These are phyloP conservation scores for Diddensiella transvaalensis DNA, from an alignment of 805 yeast species.

Conservation along the genomic window DNA sequence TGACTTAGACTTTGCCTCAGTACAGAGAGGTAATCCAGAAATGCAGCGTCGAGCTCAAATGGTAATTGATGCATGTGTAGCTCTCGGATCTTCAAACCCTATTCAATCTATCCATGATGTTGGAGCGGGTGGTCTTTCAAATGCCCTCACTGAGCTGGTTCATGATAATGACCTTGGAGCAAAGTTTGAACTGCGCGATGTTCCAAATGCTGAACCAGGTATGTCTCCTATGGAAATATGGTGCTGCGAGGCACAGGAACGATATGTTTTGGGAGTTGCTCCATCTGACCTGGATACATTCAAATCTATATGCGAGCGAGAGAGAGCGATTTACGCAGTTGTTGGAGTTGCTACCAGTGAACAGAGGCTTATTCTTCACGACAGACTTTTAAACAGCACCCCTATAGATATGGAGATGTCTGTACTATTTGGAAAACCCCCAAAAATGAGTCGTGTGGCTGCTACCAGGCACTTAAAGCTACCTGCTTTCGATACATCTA, in stretches of 20 bases:
- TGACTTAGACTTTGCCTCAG: slow-evolving; percentile 95
- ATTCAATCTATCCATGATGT: slow-evolving; percentile 97
- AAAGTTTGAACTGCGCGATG: slow-evolving; percentile 81
- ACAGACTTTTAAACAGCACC: slow-evolving; percentile 67
- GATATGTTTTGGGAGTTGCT: slow-evolving; percentile 91
- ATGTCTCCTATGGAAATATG: slow-evolving; percentile 99
- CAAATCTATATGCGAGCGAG: slow-evolving; percentile 81
- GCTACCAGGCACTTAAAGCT: slow-evolving; percentile 53
- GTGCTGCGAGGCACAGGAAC: slow-evolving; percentile 99
- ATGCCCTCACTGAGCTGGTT: slow-evolving; percentile 95
- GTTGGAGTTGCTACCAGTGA: slow-evolving; percentile 93
- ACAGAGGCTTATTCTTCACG: slow-evolving; percentile 76
- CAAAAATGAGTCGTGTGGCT: slow-evolving; percentile 83
- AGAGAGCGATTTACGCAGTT: slow-evolving; percentile 93
- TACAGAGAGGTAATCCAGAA: slow-evolving; percentile 98
- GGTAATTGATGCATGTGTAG: slow-evolving; percentile 91
- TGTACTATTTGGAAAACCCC: slow-evolving; percentile 93
- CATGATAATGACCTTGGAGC: slow-evolving; percentile 98
- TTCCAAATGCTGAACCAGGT: slow-evolving; percentile 89
- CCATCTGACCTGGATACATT: slow-evolving; percentile 70
- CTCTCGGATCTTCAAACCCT: slow-evolving; percentile 71
- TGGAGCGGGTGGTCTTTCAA: slow-evolving; percentile 98
- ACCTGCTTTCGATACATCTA: slow-evolving; percentile 29
- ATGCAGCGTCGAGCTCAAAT: slow-evolving; percentile 99
- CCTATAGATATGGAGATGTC: slow-evolving; percentile 97